A percentile compares a stretch with the other conserved stretches of the same genome.
These are phyloP conservation scores for Microascus cirrosus DNA, from an alignment of 2,329 filamentous ascomycete species.

Conservation along the genomic window DNA sequence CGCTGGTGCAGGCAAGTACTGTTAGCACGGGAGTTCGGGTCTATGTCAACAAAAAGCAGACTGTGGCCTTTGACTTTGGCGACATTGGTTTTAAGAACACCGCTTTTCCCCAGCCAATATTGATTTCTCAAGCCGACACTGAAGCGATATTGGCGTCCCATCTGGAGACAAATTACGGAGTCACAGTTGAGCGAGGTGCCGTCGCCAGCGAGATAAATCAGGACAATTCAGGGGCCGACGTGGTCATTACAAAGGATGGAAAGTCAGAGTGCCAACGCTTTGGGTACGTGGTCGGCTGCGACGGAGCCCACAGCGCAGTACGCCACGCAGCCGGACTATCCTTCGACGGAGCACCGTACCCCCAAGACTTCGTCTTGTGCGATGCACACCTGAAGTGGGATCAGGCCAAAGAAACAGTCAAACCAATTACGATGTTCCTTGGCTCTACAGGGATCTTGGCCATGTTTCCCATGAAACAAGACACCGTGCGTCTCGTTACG, in stretches of 20 bases:
- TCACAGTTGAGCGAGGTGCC: constrained; percentile 16
- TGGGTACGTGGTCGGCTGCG: constrained; percentile 33
- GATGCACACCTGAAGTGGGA: constrained; percentile 20
- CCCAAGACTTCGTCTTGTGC: constrained; percentile 30
- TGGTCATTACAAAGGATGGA: constrained; percentile 11
- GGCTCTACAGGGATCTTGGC: constrained; percentile 20
- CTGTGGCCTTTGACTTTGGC: constrained; percentile 18
- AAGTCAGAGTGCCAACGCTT: constrained; percentile 16
- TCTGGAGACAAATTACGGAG: constrained; percentile 13
- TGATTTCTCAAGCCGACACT: constrained; percentile 21
- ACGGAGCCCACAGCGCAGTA: constrained; percentile 32
- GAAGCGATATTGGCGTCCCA: constrained; percentile 19
- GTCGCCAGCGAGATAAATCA: constrained; percentile 17
- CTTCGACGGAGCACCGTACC: constrained; percentile 29
- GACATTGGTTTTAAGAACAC: constrained; percentile 18
- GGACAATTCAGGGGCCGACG: constrained; percentile 16
- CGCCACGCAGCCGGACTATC: constrained; percentile 23
- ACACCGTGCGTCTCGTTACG: constrained; percentile 15
- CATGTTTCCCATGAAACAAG: constrained; percentile 18
- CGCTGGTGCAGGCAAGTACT: constrained; percentile 22
- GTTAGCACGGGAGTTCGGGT: constrained; percentile 23
- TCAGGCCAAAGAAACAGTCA: not conserved
- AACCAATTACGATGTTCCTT: constrained; percentile 15
- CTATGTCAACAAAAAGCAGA: constrained; percentile 20
- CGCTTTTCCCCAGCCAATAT: constrained; percentile 16